Evolutionary conservation across 2,329 filamentous ascomycete species (phyloP).

Genomic region (Lecanoromycetidae sp.): DNA sequence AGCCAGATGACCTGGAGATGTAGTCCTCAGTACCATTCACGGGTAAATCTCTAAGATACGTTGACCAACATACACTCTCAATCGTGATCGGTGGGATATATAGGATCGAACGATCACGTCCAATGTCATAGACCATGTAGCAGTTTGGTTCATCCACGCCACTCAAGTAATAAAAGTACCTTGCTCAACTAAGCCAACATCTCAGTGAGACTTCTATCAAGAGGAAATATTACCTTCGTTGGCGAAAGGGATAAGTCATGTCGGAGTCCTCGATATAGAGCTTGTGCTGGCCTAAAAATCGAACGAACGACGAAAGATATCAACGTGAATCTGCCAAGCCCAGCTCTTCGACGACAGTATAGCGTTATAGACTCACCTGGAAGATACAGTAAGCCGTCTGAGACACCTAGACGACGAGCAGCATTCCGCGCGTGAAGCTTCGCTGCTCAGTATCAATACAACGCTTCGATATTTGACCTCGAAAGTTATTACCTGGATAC

Average conservation of each 20-base stretch:
- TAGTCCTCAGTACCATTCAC: conserved; percentile 58
- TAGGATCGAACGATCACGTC: conserved; percentile 59
- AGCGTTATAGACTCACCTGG: neutral
- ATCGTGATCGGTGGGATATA: conserved; percentile 82
- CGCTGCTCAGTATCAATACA: conserved; percentile 25
- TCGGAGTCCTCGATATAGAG: conserved; percentile 47
- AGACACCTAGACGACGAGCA: conserved; percentile 31
- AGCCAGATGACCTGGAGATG: conserved; percentile 40
- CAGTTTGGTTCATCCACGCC: conserved; percentile 73
- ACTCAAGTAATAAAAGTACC: conserved; percentile 78
- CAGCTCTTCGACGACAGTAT: no score
- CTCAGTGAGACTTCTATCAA: no score
- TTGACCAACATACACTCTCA: conserved; percentile 88
- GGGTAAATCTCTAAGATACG: no score
- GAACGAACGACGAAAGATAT: no score
- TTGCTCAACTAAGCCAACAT: conserved; percentile 26
- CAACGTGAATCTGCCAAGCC: no score
- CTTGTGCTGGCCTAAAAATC: conserved; percentile 38
- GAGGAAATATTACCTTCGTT: conserved; percentile 49
- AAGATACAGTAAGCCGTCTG: conserved; percentile 23
- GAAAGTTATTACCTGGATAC: neutral
- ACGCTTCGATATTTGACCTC: neutral
- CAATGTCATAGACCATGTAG: conserved; percentile 68
- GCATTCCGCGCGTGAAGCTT: conserved; percentile 39
- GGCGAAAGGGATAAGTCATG: conserved; percentile 43